Base-by-base conservation (phyloP, 352 stramenopile genomes). In the Pythium brassicae region DNA sequence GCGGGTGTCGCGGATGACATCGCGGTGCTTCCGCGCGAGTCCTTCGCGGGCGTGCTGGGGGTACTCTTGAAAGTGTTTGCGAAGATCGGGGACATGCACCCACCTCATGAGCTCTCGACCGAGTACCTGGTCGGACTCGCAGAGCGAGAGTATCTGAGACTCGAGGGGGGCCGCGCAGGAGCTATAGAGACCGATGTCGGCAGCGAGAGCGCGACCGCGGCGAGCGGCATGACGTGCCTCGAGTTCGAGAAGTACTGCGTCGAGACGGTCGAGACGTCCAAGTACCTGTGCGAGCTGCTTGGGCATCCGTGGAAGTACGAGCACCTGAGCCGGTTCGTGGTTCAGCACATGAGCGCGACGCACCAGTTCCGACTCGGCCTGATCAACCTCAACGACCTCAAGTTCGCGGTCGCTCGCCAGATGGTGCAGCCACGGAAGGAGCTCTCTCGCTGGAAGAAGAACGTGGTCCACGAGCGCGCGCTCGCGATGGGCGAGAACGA, bases 401-500 rank as follows among this genome's bases (percentile, higher is more conserved):
- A 97, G 56, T 94, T 91, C 50, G 46, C 69, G 0, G 57, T 94
- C 15, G 83, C 86, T 23, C 55, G 68, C 17, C 68, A 94, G 51
- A 47, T 77, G 43, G 67, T 76, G 3, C 64, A 73, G 4, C 67
- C 75, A 17, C 75, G 81, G 1, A 63, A 75, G 6, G 69, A 84
- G 52, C 66, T 97, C 19, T 79, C 76, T 3, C 65, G 57, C 3
- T 85, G 79, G 63, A 76, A 80, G 23, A 95, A 96, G 55, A 56
- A 74, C 34, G 58, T 78, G 6, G 85, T 97, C 11, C 92, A 98
- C 61, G 86, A 96, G 48, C 76, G 85, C 1, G 90, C 92, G 1
- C 61, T 97, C 6, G 79, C 87, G 0, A 96, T 96, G 83, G 92
- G 92, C 14, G 79, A 91, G 47, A 95, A 97, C 53, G 92, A 98